Evolutionary conservation across 257 asterid genomes (phyloP).

Genomic region (Penstemon eatonii): DNA sequence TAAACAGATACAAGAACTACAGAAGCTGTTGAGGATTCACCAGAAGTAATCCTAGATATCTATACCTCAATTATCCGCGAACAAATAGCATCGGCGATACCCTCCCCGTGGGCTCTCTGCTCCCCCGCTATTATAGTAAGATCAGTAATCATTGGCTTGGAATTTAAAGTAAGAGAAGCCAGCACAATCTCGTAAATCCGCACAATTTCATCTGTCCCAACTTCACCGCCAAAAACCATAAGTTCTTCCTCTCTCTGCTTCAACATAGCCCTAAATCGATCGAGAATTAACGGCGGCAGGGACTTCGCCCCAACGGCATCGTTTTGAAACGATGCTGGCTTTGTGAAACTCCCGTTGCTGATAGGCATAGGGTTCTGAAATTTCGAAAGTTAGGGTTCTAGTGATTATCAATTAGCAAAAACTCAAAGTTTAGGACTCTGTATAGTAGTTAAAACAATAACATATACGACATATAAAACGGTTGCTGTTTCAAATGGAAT

Average conservation of each 20-base stretch:
- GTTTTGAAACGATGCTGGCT: conserved; percentile 40
- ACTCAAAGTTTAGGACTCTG: no score
- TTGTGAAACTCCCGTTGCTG: conserved; percentile 43
- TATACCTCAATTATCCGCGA: conserved; percentile 86
- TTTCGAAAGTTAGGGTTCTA: no score
- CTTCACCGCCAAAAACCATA: conserved; percentile 58
- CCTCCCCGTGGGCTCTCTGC: conserved; percentile 64
- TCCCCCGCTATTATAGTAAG: conserved; percentile 95
- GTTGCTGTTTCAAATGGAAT: no score
- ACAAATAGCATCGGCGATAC: conserved; percentile 87
- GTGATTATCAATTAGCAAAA: no score
- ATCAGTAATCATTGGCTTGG: conserved; percentile 87
- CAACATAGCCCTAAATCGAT: conserved; percentile 67
- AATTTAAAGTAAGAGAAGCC: conserved; percentile 72
- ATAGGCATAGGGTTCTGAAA: conserved; percentile 40
- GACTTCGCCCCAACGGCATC: conserved; percentile 53
- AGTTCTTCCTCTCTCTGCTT: conserved; percentile 79
- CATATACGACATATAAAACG: no score
- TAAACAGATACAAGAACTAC: conserved; percentile 34
- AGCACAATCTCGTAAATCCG: conserved; percentile 67
- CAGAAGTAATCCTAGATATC: conserved; percentile 39
- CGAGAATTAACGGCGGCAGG: conserved; percentile 49
- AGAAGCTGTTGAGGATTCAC: conserved; percentile 9
- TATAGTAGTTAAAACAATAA: no score
- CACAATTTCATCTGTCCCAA: conserved; percentile 58